Evolutionary conservation across 805 yeast genomes (phyloP).

Genomic region (Kodamaea fukazawae): DNA sequence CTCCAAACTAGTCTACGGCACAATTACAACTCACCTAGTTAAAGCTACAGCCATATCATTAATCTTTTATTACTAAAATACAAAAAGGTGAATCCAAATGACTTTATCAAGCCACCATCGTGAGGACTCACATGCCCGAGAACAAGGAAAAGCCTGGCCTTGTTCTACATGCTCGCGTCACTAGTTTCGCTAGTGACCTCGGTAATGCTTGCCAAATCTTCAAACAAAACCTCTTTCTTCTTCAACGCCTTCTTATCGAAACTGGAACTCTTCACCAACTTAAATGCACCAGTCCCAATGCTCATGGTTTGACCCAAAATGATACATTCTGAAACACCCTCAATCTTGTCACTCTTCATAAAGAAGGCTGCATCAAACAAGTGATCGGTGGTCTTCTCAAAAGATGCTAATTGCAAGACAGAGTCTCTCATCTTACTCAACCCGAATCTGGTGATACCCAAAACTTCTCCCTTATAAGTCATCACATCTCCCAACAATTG

Average conservation of each 20-base stretch:
- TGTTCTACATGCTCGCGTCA: not conserved
- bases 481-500: constrained; percentile 96
- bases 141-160: constrained; percentile 1
- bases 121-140: not conserved
- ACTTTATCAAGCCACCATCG: too few relatives aligned
- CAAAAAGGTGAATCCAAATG: too few relatives aligned
- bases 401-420: constrained; percentile 92
- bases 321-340: constrained; percentile 97
- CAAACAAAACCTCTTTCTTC: constrained; percentile 47
- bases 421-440: constrained; percentile 98
- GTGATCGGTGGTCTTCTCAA: constrained; percentile 98
- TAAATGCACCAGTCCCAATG: constrained; percentile 96
- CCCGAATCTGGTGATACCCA: constrained; percentile 98
- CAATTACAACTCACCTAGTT: too few relatives aligned
- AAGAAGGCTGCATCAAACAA: constrained; percentile 96
- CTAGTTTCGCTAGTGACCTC: constrained; percentile 1
- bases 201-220: constrained; percentile 27
- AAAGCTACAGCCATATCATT: too few relatives aligned
- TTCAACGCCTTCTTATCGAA: constrained; percentile 42
- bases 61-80: too few relatives aligned
- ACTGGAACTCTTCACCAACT: constrained; percentile 63
- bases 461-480: constrained; percentile 97
- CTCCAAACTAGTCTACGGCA: too few relatives aligned
- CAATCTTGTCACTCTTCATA: constrained; percentile 93
- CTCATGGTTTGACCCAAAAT: constrained; percentile 97